Evolutionary conservation across 2,329 filamentous ascomycete species (phyloP).

Genomic region (Periconia macrospinosa): DNA sequence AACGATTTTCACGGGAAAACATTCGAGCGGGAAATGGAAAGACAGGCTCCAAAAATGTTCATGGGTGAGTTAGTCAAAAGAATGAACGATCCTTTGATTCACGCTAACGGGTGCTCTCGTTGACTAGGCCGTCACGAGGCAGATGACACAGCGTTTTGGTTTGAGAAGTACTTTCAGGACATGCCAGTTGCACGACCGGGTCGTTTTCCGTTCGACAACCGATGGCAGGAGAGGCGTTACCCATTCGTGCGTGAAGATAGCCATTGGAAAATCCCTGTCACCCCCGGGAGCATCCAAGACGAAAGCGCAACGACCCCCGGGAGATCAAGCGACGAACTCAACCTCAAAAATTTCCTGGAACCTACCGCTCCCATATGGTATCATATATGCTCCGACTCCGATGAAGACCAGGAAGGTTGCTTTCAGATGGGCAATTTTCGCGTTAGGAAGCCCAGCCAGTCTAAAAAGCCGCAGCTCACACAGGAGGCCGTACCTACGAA

Average conservation of each 20-base stretch:
- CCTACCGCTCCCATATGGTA: background rate
- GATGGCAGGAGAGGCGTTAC: background rate
- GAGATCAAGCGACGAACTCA: background rate
- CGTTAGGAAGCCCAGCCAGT: background rate
- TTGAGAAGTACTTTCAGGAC: background rate
- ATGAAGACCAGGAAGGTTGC: slow-evolving; percentile 1
- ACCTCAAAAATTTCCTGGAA: background rate
- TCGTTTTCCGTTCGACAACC: background rate
- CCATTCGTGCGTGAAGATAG: slow-evolving; percentile 3
- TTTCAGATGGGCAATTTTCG: slow-evolving; percentile 1
- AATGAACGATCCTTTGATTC: background rate
- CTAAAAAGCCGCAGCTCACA: background rate
- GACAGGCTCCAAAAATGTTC: slow-evolving; percentile 1
- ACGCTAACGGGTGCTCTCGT: background rate
- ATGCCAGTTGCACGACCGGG: slow-evolving; percentile 1
- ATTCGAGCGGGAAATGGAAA: slow-evolving; percentile 1
- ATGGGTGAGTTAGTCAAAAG: slow-evolving; percentile 1
- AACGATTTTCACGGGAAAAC: slow-evolving; percentile 1
- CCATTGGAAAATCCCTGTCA: slow-evolving; percentile 1
- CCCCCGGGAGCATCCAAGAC: background rate
- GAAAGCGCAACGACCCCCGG: background rate
- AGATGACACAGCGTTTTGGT: background rate
- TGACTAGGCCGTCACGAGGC: background rate
- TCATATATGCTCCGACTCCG: background rate
- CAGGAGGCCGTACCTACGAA: background rate